These are phyloP conservation scores for Apiospora arundinis DNA, from an alignment of 2,329 filamentous ascomycete species.

Conservation along the genomic window DNA sequence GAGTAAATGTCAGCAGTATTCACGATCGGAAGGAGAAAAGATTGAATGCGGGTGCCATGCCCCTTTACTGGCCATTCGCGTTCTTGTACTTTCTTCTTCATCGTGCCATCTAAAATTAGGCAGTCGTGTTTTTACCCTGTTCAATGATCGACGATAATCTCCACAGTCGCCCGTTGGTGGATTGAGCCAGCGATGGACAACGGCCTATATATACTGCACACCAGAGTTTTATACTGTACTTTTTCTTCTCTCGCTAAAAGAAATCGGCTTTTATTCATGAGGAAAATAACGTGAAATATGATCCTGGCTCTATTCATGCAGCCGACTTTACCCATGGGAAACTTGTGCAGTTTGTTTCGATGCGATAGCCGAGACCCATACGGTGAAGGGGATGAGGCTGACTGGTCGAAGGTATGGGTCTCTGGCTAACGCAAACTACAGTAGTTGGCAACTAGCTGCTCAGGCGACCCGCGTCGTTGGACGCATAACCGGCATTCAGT, in stretches of 20 bases:
- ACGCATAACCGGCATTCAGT: not conserved
- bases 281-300: not conserved
- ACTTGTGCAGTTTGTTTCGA: not conserved
- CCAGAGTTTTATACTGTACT: not conserved
- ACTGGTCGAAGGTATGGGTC: not conserved
- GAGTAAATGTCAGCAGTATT: not conserved
- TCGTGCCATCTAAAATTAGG: constrained; percentile 3
- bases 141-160: constrained; percentile 3
- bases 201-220: not conserved
- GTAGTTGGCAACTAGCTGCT: not conserved
- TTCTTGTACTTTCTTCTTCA: not conserved
- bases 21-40: not conserved
- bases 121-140: not conserved
- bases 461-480: not conserved
- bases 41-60: not conserved
- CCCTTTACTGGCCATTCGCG: not conserved
- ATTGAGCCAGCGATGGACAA: too few species aligned
- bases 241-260: not conserved
- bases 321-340: not conserved
- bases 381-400: not conserved
- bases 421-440: not conserved
- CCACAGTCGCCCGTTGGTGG: not conserved
- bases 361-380: not conserved
- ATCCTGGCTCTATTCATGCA: not conserved
- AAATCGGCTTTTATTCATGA: not conserved